These are phyloP conservation scores for Ascobolus immersus DNA, from an alignment of 495 filamentous ascomycete genomes.

Conservation along the genomic window DNA sequence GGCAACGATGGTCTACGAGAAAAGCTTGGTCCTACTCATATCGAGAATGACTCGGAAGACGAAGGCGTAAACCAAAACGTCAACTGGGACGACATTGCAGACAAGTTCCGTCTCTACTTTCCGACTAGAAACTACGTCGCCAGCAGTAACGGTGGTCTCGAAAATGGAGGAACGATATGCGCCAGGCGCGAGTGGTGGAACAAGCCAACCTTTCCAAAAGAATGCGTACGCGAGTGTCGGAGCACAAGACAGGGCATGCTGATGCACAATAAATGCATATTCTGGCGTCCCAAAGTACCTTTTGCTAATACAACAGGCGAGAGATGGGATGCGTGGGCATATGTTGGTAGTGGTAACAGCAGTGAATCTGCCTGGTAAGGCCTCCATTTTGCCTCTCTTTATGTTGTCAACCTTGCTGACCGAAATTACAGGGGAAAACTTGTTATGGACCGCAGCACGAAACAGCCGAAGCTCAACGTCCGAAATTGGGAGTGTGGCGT, in stretches of 20 bases:
- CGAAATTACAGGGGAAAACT: slow-evolving; percentile 28
- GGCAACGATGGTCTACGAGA: slow-evolving; percentile 26
- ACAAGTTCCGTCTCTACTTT: slow-evolving; percentile 51
- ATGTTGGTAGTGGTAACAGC: slow-evolving; percentile 78
- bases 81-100: slow-evolving; percentile 22
- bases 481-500: slow-evolving; percentile 97
- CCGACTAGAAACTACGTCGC: slow-evolving; percentile 50
- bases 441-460: slow-evolving; percentile 35
- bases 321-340: slow-evolving; percentile 34
- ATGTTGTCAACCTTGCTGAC: not conserved
- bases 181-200: slow-evolving; percentile 44
- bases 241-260: slow-evolving; percentile 41
- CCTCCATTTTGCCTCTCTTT: not conserved
- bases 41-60: no score
- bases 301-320: not conserved
- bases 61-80: no score
- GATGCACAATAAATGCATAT: slow-evolving; percentile 62
- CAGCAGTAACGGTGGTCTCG: slow-evolving; percentile 30
- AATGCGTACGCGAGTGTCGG: slow-evolving; percentile 46
- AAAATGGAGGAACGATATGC: slow-evolving; percentile 57
- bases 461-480: slow-evolving; percentile 47
- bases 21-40: no score
- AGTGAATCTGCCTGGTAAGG: slow-evolving; percentile 78
- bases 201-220: slow-evolving; percentile 35
- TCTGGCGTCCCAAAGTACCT: not conserved